Evolutionary conservation across 2,329 filamentous ascomycete species (phyloP).

Genomic region (Verticillium dahliae): DNA sequence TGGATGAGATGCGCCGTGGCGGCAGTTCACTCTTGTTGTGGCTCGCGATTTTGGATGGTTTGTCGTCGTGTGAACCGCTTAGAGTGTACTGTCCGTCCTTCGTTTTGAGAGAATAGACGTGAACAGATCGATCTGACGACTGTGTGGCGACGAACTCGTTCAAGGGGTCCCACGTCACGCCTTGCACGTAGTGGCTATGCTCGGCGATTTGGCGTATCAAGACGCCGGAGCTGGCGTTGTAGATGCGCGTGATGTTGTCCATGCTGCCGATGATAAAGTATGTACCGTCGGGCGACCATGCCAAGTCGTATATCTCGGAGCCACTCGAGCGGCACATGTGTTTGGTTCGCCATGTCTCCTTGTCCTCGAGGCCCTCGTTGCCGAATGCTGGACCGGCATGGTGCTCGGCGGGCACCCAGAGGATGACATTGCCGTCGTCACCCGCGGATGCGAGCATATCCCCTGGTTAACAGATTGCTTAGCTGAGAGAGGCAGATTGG

Average conservation of each 20-base stretch:
- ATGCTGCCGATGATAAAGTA: conserved; percentile 99
- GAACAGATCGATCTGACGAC: conserved; percentile 94
- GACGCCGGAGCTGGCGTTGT: conserved; percentile 84
- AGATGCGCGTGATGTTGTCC: conserved; percentile 97
- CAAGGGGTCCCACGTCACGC: conserved; percentile 94
- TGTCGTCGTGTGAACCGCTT: conserved; percentile 48
- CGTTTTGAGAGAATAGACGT: conserved; percentile 92
- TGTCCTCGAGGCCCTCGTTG: conserved; percentile 82
- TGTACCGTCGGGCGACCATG: conserved; percentile 94
- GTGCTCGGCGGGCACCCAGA: conserved; percentile 88
- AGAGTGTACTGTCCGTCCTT: conserved; percentile 95
- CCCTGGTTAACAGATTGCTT: conserved; percentile 43
- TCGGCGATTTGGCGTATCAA: conserved; percentile 90
- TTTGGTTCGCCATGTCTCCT: conserved; percentile 94
- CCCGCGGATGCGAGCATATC: conserved; percentile 92
- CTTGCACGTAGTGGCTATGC: conserved; percentile 97
- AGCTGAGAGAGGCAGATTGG: background rate
- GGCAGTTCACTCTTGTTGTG: conserved; percentile 83
- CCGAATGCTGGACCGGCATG: conserved; percentile 60
- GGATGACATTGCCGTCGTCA: conserved; percentile 92
- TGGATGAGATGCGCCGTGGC: conserved; percentile 79
- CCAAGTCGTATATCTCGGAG: conserved; percentile 95
- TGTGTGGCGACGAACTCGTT: conserved; percentile 98
- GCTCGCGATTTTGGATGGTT: conserved; percentile 74
- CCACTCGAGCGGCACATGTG: conserved; percentile 96